phyloP scores from a whole-genome alignment of 2,329 filamentous ascomycete species.

The Trichothecium sympodiale region DNA sequence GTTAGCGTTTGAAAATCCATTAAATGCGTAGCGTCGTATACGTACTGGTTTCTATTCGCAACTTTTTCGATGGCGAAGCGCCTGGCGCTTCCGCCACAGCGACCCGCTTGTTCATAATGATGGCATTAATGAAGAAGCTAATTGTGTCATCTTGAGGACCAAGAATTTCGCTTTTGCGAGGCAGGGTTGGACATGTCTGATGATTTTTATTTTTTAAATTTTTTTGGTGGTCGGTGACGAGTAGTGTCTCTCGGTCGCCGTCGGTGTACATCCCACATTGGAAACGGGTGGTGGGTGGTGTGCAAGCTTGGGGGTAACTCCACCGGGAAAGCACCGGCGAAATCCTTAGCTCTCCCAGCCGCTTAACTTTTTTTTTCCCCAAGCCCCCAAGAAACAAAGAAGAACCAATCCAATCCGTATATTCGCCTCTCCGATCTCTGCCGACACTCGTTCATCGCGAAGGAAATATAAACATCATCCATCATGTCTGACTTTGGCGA shows the following conservation, averaged over 20 bases:
- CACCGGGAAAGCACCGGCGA: background rate
- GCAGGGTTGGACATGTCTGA: too few species aligned
- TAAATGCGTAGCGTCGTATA: too few species aligned
- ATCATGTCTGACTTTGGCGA: slow-evolving; percentile 67
- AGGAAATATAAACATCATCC: background rate
- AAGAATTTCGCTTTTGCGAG: too few species aligned
- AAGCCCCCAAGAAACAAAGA: too few species aligned
- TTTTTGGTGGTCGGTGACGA: slow-evolving; percentile 19
- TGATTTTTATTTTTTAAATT: background rate
- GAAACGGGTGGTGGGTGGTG: too few species aligned
- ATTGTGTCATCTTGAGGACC: too few species aligned
- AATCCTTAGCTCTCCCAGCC: too few species aligned
- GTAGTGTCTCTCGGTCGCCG: slow-evolving; percentile 5
- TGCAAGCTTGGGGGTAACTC: background rate
- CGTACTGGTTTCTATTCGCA: slow-evolving; percentile 6
- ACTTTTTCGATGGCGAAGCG: slow-evolving; percentile 16
- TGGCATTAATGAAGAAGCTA: background rate
- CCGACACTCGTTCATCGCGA: slow-evolving; percentile 1
- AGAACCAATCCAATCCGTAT: too few species aligned
- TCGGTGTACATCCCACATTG: slow-evolving; percentile 5
- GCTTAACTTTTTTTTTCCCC: slow-evolving; percentile 2
- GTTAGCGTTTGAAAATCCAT: too few species aligned
- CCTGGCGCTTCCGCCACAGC: slow-evolving; percentile 13
- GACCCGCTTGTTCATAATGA: slow-evolving; percentile 22
- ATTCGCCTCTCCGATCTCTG: background rate